Evolutionary conservation across 139 green algal species (phyloP).

Genomic region (Micractinium sp.): DNA sequence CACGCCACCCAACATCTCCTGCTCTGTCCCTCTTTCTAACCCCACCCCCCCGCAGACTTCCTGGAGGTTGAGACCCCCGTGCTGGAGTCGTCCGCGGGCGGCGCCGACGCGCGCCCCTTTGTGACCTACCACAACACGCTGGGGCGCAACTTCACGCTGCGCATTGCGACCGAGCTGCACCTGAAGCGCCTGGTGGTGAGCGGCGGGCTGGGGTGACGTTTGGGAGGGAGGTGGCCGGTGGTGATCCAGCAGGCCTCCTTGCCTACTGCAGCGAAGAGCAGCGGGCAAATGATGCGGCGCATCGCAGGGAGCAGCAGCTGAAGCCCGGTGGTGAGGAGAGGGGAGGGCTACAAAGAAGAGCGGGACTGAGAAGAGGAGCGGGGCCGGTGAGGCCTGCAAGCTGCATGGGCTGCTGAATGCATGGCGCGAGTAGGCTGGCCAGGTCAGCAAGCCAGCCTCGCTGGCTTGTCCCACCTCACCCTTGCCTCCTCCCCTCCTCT

Average conservation of each 20-base stretch:
- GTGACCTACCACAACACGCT: conserved; percentile 97
- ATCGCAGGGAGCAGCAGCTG: conserved; percentile 99
- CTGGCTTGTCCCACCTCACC: not conserved
- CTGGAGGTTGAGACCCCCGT: conserved; percentile 87
- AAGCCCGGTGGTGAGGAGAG: too few relatives aligned
- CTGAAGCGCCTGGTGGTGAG: conserved; percentile 90
- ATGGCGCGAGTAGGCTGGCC: too few relatives aligned
- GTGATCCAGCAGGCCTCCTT: too few relatives aligned
- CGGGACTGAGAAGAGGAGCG: too few relatives aligned
- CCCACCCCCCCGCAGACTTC: conserved; percentile 42
- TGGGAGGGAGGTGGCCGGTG: not conserved
- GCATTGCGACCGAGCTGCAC: conserved; percentile 99
- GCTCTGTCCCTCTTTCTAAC: not conserved
- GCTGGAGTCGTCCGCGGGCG: conserved; percentile 86
- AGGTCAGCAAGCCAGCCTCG: too few relatives aligned
- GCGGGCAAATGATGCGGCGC: conserved; percentile 91
- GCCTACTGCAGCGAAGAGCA: too few relatives aligned
- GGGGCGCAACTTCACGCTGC: conserved; percentile 83
- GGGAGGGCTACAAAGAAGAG: too few relatives aligned
- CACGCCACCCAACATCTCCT: not conserved
- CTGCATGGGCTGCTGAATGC: too few relatives aligned
- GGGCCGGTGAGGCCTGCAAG: too few relatives aligned
- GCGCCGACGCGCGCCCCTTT: conserved; percentile 96
- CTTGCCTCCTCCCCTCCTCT: not conserved
- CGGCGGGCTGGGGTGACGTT: conserved; percentile 11